Base-by-base conservation (phyloP, 1,139 yeast genomes). In the Geotrichum phurueaensis region DNA sequence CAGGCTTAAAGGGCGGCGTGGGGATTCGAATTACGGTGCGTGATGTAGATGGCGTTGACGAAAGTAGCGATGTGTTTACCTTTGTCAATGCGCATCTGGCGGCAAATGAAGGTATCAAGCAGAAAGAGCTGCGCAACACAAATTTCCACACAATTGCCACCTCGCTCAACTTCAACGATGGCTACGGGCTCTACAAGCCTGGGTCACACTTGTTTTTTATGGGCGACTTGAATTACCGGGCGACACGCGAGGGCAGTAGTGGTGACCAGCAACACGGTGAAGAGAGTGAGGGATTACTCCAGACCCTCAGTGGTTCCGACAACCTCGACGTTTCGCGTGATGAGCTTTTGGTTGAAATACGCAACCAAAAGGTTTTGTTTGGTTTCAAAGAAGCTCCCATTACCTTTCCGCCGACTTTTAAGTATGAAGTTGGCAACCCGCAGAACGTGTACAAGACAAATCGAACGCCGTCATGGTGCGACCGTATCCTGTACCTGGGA, bases 391-490 rank as follows among this genome's bases (percentile, higher is more conserved):
- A 91, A 72, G 80, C 84, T 0, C 72, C 75, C 20, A 79, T 91
- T 15, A 69, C 68, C 0, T 91, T 91, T 71, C 77, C 77, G 25
- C 97, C 96, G 10, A 88, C 96, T 0, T 91, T 87, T 76, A 91
- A 91, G 73, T 88, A 77, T 69, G 71, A 74, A 57, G 64, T 79
- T 2, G 81, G 82, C 22, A 59, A 68, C 15, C 62, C 53, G 49
- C 54, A 51, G 20, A 79, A 83, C 0, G 75, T 76, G n/a, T 87
- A 82, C 71, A 81, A 83, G 65, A 58, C 72, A 3, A 85, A 84
- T 65, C 75, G 97, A 62, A 77, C 78, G 1, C 96, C 97, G 0
- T 86, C 96, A 2, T 91, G 96, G 96, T 90, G 97, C 72, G 97
- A 91, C 70, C 76, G 97, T 58, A 82, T 91, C 2, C 70, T 91